Base-by-base conservation (phyloP, 441 rosid genomes). In the Erodium moschatum region DNA sequence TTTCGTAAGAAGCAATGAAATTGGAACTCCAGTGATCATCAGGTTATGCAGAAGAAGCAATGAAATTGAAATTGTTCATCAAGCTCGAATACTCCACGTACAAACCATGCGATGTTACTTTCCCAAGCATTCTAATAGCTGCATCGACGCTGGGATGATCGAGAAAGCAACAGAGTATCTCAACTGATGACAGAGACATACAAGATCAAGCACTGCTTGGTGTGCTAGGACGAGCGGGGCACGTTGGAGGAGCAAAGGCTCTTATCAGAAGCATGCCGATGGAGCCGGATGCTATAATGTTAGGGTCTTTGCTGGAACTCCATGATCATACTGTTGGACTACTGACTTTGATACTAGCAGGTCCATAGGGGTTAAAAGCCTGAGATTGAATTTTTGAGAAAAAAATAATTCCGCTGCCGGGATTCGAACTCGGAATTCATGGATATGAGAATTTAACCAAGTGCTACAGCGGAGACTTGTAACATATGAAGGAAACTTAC, bases 271-370 rank as follows among this genome's bases (percentile, higher is more conserved):
- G 16, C 44, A 80, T 84, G 88, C 77, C 87, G 0, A 52, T 77
- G 40, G 66, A 77, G 33, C 76, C 77, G 15, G 88, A 87, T 70
- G 77, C 76, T 35, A 63, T 85, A 20, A 81, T 84, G 68, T 84
- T 85, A 88, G 84, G 82, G 18, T 78, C 82, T 65, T 64, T 85
- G 73, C 85, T 87, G n/a, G n/a, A n/a, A n/a, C n/a, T n/a, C n/a
- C n/a, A n/a, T n/a, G n/a, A n/a, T n/a, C n/a, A n/a, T n/a, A n/a
- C n/a, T n/a, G n/a, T n/a, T n/a, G n/a, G n/a, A n/a, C n/a, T n/a
- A n/a, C n/a, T n/a, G n/a, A n/a, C n/a, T n/a, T n/a, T n/a, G n/a
- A n/a, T n/a, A n/a, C n/a, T n/a, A n/a, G n/a, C n/a, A n/a, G n/a
- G n/a, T n/a, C n/a, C n/a, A n/a, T n/a, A n/a, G n/a, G n/a, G n/a